Evolutionary conservation across 768 basidiomycete genomes (phyloP).

Genomic region (Leccinum broughii): DNA sequence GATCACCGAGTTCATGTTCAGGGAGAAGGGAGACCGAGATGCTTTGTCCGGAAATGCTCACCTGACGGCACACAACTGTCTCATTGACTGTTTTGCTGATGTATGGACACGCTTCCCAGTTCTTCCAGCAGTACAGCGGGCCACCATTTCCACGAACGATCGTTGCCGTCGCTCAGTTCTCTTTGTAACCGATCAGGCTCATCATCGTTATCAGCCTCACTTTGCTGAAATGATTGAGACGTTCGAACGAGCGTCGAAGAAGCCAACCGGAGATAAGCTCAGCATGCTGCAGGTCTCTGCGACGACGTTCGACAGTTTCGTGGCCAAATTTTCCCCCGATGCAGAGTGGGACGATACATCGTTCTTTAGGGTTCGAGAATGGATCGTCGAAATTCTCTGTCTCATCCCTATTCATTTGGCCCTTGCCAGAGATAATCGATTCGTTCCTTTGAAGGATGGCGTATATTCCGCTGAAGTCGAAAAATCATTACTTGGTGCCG

Average conservation of each 20-base stretch:
- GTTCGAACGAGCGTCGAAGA: slow-evolving; percentile 52
- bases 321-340: slow-evolving; percentile 3
- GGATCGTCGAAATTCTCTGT: slow-evolving; percentile 47
- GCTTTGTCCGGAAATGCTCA: slow-evolving; percentile 17
- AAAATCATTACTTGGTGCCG: no score
- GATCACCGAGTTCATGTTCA: slow-evolving; percentile 58
- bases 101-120: slow-evolving; percentile 65
- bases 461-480: no score
- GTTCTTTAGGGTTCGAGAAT: slow-evolving; percentile 50
- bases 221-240: slow-evolving; percentile 44
- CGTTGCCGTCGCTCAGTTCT: slow-evolving; percentile 37
- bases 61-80: slow-evolving; percentile 43
- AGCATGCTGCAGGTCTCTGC: slow-evolving; percentile 37
- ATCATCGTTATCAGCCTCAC: slow-evolving; percentile 38
- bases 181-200: slow-evolving; percentile 44
- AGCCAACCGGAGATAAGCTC: slow-evolving; percentile 49
- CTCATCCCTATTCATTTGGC: no score
- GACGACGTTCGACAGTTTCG: slow-evolving; percentile 28
- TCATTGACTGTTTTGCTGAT: slow-evolving; percentile 55
- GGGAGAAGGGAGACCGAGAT: slow-evolving; percentile 37
- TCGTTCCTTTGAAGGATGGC: no score
- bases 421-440: no score
- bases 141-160: slow-evolving; percentile 38
- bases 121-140: slow-evolving; percentile 48
- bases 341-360: slow-evolving; percentile 33